Conservation (phyloP, 176 grass and related monocot genomes). For the Neostapfia colusana region DNA sequence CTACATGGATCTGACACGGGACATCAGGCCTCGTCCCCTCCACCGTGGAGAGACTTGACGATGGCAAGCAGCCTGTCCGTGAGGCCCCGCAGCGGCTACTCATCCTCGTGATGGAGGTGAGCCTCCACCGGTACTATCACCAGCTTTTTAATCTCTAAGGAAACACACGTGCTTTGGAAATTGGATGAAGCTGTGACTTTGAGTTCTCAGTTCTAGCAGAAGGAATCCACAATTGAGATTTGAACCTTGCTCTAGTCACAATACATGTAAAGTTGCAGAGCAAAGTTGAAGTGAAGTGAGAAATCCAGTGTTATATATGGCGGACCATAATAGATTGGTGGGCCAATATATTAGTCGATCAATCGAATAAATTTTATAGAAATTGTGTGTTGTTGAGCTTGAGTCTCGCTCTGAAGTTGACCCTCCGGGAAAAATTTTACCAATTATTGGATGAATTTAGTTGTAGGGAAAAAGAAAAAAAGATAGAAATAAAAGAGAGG, state of each 20-base stretch:
- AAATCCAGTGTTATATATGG: not conserved
- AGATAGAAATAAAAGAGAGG: too few relatives aligned
- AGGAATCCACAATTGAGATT: not conserved
- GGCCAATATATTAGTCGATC: not conserved
- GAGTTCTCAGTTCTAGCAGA: not conserved
- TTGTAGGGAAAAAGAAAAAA: too few relatives aligned
- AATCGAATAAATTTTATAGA: not conserved
- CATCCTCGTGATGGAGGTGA: constrained; percentile 89
- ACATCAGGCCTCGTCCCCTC: too few relatives aligned
- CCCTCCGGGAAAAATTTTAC: not conserved
- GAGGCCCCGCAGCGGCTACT: constrained; percentile 75
- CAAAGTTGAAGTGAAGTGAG: constrained; percentile 5
- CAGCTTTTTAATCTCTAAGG: not conserved
- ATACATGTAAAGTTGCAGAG: constrained; percentile 6
- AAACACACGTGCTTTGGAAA: constrained; percentile 7
- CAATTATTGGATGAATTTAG: not conserved
- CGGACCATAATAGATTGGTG: not conserved
- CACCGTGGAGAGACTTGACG: constrained; percentile 81
- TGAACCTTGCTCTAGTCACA: not conserved
- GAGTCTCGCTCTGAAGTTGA: constrained; percentile 19
- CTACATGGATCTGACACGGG: constrained; percentile 79
- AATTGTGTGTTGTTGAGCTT: not conserved
- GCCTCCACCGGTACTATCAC: not conserved
- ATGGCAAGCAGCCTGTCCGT: constrained; percentile 92
- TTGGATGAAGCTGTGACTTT: not conserved